A percentile compares a stretch with the other conserved stretches of the same genome.
Evolutionary conservation across 345 rosid species (phyloP).

Genomic region (Eucalyptus cloeziana): DNA sequence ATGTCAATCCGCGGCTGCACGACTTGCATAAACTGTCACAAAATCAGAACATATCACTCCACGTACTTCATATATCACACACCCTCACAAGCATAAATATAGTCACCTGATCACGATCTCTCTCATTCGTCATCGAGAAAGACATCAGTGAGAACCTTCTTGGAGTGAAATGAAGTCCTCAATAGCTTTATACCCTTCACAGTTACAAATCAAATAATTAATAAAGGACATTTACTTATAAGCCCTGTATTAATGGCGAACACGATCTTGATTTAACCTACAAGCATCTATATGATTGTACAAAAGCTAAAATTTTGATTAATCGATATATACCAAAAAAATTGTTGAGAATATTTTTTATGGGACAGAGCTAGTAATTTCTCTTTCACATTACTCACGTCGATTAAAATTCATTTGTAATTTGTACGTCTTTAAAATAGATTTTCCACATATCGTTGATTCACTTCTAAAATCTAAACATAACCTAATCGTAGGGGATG

Average conservation of each 20-base stretch:
- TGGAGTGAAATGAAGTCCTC: conserved; percentile 6
- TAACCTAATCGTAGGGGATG: no score
- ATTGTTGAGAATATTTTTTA: not conserved
- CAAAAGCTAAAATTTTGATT: not conserved
- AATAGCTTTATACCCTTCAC: not conserved
- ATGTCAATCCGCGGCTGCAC: not conserved
- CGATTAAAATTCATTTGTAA: no score
- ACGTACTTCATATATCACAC: no score
- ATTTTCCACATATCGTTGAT: no score
- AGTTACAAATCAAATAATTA: not conserved
- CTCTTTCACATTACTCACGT: no score
- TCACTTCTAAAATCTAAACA: no score
- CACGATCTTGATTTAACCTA: not conserved
- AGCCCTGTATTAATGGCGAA: not conserved
- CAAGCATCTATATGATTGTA: no score
- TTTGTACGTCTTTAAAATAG: no score
- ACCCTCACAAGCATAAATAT: not conserved
- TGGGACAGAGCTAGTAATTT: not conserved
- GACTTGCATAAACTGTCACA: not conserved
- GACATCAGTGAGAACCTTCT: conserved; percentile 12
- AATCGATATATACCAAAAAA: not conserved
- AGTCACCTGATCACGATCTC: not conserved
- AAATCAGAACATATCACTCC: not conserved
- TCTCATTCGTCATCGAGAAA: not conserved
- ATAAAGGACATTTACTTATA: not conserved